Percentiles rank a stretch among this genome's conserved stretches.
phyloP scores from a whole-genome alignment of 129 eudicot genomes.

The Ambrosia artemisiifolia region DNA sequence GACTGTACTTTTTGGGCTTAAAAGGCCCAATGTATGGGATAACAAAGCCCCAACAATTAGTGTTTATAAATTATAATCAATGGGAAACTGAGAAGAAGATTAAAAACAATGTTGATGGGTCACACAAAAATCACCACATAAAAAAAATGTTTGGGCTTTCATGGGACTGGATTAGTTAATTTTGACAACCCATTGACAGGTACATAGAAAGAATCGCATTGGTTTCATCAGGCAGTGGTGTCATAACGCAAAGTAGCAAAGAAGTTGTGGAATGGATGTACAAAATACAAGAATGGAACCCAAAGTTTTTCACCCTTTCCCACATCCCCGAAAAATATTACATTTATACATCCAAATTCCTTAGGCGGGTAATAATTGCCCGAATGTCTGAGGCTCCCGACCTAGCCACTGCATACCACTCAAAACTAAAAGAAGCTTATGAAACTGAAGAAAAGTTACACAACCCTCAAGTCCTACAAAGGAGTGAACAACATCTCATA shows the following conservation, averaged over 20 bases:
- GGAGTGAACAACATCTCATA: slow-evolving; percentile 50
- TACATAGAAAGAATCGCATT: slow-evolving; percentile 83
- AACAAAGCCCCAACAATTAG: background rate
- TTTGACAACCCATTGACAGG: slow-evolving; percentile 32
- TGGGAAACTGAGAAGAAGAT: background rate
- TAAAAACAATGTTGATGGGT: background rate
- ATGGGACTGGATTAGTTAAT: background rate
- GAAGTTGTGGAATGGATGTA: slow-evolving; percentile 72
- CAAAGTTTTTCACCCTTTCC: slow-evolving; percentile 77
- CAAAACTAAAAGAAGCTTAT: slow-evolving; percentile 64
- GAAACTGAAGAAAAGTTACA: slow-evolving; percentile 75
- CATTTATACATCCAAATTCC: slow-evolving; percentile 53
- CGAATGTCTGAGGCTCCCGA: slow-evolving; percentile 91
- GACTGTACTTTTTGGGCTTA: no score
- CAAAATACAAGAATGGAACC: slow-evolving; percentile 85
- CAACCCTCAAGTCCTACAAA: slow-evolving; percentile 48
- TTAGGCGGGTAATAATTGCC: slow-evolving; percentile 75
- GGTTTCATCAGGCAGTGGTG: slow-evolving; percentile 60
- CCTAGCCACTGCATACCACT: slow-evolving; percentile 75
- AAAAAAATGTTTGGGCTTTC: background rate
- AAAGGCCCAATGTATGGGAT: no score
- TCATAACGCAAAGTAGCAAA: slow-evolving; percentile 48
- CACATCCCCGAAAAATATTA: slow-evolving; percentile 74
- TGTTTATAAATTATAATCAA: background rate
- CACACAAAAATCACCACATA: background rate